Evolutionary conservation across 331 rosid species (phyloP), one percentile per base, ranked within the genome.

Genomic region (Phaseolus coccineus): DNA sequence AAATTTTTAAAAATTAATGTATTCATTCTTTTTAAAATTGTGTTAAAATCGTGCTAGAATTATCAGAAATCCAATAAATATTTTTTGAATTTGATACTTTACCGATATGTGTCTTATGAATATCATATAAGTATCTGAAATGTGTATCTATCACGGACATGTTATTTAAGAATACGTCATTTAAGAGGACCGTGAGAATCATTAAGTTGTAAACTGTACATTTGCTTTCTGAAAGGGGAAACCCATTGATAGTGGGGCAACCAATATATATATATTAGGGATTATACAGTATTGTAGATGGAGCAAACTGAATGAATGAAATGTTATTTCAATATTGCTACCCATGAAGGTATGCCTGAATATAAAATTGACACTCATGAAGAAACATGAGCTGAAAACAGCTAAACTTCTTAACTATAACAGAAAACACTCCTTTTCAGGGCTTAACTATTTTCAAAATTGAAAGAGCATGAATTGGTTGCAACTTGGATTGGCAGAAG

Each of bases 401-500:
- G 65, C 80, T 48, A 52, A 51, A 69, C 11, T 40, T 76, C 74
- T 53, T 24, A 61, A 74, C 47, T 25, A 35, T 39, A 31, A 8
- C 13, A 72, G 15, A 46, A 67, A 50, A 42, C 0, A 48, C 16
- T 4, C 62, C 66, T 44, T 31, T 55, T 62, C 55, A 82, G 48
- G 87, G 76, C 39, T 84, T 84, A 42, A 90, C 89, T 51, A 91
- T 89, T 79, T 92, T 94, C 89, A 87, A 76, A 51, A 94, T 48
- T 72, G 94, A 85, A 66, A 85, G 89, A 31, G 91, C 92, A 48
- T 87, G 92, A 76, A 91, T 77, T 44, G 94, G 86, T 30, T 89
- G 62, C 73, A 94, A 81, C 42, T 89, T 91, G n/a, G 94, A 82
- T 28, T 87, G 93, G 86, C 98, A 94, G 78, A 94, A 91, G 87